phyloP scores from a whole-genome alignment of 108 stramenopile species.

The Skeletonema tropicum region DNA sequence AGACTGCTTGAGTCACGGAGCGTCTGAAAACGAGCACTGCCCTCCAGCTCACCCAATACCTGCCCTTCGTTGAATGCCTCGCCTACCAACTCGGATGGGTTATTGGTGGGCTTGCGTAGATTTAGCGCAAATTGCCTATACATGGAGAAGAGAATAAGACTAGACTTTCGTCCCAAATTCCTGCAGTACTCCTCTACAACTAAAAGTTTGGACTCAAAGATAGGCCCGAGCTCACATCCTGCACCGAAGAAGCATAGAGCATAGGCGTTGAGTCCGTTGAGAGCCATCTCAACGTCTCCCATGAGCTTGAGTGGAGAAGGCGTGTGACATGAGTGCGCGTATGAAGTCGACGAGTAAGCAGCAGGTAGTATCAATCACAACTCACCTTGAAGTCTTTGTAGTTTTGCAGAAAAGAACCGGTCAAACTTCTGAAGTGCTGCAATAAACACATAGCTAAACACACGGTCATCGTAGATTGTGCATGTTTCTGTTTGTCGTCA shows the following conservation, averaged over 20 bases:
- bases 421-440: slow-evolving; percentile 14
- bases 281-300: slow-evolving; percentile 28
- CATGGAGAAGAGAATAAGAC: background rate
- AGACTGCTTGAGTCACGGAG: slow-evolving; percentile 5
- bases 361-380: background rate
- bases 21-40: background rate
- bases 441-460: background rate
- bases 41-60: slow-evolving; percentile 1
- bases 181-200: slow-evolving; percentile 26
- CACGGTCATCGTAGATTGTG: background rate
- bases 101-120: background rate
- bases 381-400: slow-evolving; percentile 12
- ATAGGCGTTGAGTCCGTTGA: slow-evolving; percentile 12
- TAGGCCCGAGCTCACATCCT: slow-evolving; percentile 20
- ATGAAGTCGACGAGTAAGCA: too few relatives aligned
- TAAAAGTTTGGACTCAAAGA: slow-evolving; percentile 30
- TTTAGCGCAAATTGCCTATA: slow-evolving; percentile 6
- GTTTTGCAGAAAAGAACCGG: slow-evolving; percentile 8
- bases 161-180: background rate
- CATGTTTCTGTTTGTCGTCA: slow-evolving; percentile 10
- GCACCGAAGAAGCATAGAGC: slow-evolving; percentile 14
- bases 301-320: background rate
- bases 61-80: slow-evolving; percentile 10
- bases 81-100: background rate
- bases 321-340: background rate